A percentile compares a stretch with the other conserved stretches of the same genome.
Conservation (phyloP, 1,139 yeast genomes). For the Diutina ranongensis region DNA sequence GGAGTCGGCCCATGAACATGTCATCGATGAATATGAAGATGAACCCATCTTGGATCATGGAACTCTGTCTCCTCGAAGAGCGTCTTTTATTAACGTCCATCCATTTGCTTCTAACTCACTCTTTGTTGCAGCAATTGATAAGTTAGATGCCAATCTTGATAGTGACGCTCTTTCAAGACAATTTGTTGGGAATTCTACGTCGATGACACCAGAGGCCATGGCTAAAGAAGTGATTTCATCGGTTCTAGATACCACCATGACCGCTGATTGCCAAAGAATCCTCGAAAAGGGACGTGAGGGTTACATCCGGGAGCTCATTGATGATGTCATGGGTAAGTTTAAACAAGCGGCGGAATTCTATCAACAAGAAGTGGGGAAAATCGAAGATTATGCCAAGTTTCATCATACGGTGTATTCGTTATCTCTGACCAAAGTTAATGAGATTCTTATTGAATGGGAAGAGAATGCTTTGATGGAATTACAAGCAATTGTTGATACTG, state of each 20-base stretch:
- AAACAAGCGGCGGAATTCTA: not conserved
- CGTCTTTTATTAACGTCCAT: too few species aligned
- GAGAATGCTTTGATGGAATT: not conserved
- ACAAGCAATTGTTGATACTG: not conserved
- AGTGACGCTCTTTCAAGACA: not conserved
- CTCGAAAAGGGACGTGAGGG: not conserved
- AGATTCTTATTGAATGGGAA: not conserved
- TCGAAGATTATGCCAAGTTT: not conserved
- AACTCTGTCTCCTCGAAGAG: not conserved
- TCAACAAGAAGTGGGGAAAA: not conserved
- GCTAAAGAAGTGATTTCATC: not conserved
- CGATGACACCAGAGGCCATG: not conserved
- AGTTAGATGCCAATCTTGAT: not conserved
- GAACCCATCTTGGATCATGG: too few species aligned
- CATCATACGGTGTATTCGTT: not conserved
- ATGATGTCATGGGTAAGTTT: not conserved
- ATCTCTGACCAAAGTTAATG: not conserved
- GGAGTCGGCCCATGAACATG: too few species aligned
- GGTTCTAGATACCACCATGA: not conserved
- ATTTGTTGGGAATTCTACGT: too few species aligned
- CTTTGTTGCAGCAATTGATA: not conserved
- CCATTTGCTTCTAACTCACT: too few species aligned
- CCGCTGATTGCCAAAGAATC: not conserved
- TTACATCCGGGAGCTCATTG: not conserved
- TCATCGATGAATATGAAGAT: too few species aligned